Conservation (phyloP, 768 basidiomycete genomes). For the Mrakia hoshinonis region DNA sequence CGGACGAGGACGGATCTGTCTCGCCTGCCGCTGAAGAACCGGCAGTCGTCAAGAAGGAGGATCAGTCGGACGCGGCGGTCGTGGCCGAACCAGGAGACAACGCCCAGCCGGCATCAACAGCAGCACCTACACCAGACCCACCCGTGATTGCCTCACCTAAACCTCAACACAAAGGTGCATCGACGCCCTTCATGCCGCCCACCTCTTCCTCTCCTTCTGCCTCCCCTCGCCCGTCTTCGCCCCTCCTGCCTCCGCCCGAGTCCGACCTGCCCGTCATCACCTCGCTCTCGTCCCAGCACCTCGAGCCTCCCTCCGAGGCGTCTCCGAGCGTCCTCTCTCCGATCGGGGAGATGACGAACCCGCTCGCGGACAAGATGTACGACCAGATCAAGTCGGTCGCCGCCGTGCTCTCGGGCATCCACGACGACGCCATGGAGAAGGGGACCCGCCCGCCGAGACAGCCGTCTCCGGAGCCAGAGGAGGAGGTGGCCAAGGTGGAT, state of each 20-base stretch:
- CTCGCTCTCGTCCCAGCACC: background rate
- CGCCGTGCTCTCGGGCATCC: background rate
- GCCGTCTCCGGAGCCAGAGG: background rate
- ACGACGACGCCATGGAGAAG: background rate
- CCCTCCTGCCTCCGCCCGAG: background rate
- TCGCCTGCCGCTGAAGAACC: background rate
- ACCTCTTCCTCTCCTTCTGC: background rate
- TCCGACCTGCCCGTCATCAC: background rate
- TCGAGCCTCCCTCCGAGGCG: conserved; percentile 5
- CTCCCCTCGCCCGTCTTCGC: background rate
- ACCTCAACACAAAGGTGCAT: no score
- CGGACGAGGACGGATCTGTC: background rate
- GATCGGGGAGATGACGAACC: background rate
- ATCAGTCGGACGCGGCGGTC: background rate
- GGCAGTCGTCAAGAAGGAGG: no score
- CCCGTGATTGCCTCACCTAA: no score
- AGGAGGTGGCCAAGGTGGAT: background rate
- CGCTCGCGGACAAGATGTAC: background rate
- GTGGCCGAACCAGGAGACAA: no score
- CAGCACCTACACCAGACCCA: no score
- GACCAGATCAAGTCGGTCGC: background rate
- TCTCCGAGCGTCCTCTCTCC: conserved; percentile 1
- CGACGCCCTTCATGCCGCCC: no score
- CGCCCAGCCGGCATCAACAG: no score
- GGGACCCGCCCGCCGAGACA: background rate